These are phyloP conservation scores for Sophora flavescens DNA, from an alignment of 306 rosid species.

Conservation along the genomic window DNA sequence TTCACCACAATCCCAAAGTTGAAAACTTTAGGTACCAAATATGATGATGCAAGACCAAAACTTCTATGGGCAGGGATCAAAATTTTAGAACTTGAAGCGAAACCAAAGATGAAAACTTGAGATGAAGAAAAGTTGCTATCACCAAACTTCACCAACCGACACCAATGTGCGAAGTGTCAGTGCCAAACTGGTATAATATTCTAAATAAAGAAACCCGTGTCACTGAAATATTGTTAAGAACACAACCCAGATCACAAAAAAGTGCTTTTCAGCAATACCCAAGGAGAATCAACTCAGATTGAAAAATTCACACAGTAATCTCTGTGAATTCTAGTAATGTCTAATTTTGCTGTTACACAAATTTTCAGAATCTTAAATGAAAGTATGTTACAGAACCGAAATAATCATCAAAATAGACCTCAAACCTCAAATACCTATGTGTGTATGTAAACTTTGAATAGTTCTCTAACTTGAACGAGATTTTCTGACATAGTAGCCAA, in stretches of 20 bases:
- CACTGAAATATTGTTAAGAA: conserved; percentile 5
- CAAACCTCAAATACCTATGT: conserved; percentile 19
- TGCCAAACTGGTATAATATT: neutral
- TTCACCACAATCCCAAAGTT: conserved; percentile 3
- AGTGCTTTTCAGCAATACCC: conserved; percentile 5
- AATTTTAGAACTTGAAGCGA: conserved; percentile 10
- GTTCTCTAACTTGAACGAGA: conserved; percentile 30
- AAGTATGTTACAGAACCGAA: conserved; percentile 6
- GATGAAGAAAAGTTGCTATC: conserved; percentile 41
- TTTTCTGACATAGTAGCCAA: conserved; percentile 41
- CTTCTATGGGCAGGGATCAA: conserved; percentile 18
- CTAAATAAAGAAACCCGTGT: neutral
- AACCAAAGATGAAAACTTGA: conserved; percentile 39
- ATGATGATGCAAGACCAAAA: neutral
- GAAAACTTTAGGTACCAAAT: neutral
- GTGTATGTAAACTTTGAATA: neutral
- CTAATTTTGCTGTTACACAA: conserved; percentile 2
- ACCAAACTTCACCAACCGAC: conserved; percentile 50
- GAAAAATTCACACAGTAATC: conserved; percentile 4
- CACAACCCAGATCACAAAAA: conserved; percentile 31
- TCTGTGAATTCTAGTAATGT: neutral
- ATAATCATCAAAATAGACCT: conserved; percentile 24
- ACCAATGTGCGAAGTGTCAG: conserved; percentile 38
- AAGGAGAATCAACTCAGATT: conserved; percentile 10
- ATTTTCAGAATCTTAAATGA: conserved; percentile 35